These are phyloP conservation scores for Fusarium devonianum DNA, from an alignment of 2,329 filamentous ascomycete genomes.

Conservation along the genomic window DNA sequence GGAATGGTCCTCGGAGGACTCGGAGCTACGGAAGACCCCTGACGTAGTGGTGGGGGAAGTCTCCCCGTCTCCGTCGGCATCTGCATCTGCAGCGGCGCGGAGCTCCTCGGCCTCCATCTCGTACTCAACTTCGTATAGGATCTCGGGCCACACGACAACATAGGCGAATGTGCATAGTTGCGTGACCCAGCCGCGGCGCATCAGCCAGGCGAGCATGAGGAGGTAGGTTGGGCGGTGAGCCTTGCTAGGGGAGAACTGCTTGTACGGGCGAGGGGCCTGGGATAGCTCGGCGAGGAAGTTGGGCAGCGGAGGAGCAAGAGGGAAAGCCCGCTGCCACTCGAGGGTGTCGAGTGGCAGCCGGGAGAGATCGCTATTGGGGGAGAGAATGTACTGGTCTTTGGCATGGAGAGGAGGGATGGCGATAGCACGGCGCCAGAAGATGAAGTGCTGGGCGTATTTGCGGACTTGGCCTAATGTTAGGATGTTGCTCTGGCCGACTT, in stretches of 20 bases:
- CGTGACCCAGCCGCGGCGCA: slow-evolving; percentile 92
- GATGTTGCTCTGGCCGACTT: slow-evolving; percentile 73
- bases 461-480: slow-evolving; percentile 83
- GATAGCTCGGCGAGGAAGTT: slow-evolving; percentile 89
- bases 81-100: slow-evolving; percentile 46
- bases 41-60: slow-evolving; percentile 25
- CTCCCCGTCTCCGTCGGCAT: slow-evolving; percentile 37
- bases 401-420: slow-evolving; percentile 90
- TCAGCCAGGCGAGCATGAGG: slow-evolving; percentile 89
- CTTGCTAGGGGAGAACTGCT: slow-evolving; percentile 83
- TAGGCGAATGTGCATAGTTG: slow-evolving; percentile 92
- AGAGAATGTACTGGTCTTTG: slow-evolving; percentile 89
- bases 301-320: slow-evolving; percentile 80
- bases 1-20: slow-evolving; percentile 39
- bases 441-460: slow-evolving; percentile 88
- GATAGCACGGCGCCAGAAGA: slow-evolving; percentile 93
- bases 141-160: slow-evolving; percentile 82
- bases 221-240: slow-evolving; percentile 89
- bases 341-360: slow-evolving; percentile 73
- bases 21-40: slow-evolving; percentile 34
- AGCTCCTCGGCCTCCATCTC: slow-evolving; percentile 72
- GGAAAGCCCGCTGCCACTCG: slow-evolving; percentile 80
- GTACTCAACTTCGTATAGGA: slow-evolving; percentile 80
- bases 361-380: slow-evolving; percentile 83
- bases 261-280: slow-evolving; percentile 81